phyloP scores from a whole-genome alignment of 108 stramenopile species.

The Nitzschia inconspicua region DNA sequence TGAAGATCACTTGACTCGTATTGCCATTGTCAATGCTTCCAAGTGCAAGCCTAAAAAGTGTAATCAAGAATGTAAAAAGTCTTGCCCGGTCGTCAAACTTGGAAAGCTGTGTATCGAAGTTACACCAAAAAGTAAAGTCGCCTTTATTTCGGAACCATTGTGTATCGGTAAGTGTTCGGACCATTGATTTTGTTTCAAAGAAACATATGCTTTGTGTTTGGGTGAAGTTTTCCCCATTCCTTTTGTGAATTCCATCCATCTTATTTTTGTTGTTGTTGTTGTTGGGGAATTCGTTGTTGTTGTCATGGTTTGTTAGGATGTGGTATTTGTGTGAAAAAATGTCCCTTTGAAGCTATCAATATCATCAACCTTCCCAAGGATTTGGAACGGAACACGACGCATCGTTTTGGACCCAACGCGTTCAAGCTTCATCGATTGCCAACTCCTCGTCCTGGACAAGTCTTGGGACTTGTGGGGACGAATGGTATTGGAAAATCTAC shows the following conservation, averaged over 20 bases:
- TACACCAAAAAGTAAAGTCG: constrained; percentile 81
- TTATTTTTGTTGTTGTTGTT: not conserved
- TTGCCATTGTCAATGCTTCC: constrained; percentile 91
- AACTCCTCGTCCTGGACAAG: constrained; percentile 96
- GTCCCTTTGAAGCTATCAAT: constrained; percentile 96
- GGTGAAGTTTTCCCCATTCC: not conserved
- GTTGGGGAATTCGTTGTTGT: not conserved
- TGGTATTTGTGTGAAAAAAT: constrained; percentile 98
- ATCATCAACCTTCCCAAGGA: constrained; percentile 99
- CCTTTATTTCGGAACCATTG: constrained; percentile 89
- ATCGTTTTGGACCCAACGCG: constrained; percentile 98
- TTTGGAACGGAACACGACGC: constrained; percentile 92
- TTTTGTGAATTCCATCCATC: not conserved
- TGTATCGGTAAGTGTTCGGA: constrained; percentile 80
- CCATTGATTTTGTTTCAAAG: too few species aligned
- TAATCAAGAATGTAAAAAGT: constrained; percentile 94
- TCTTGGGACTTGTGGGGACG: constrained; percentile 96
- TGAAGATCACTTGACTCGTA: constrained; percentile 78
- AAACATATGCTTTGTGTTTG: too few species aligned
- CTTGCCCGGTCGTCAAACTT: constrained; percentile 93
- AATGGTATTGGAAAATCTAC: constrained; percentile 98
- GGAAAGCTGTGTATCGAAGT: constrained; percentile 98
- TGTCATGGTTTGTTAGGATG: constrained; percentile 59
- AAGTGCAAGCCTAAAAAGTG: constrained; percentile 98
- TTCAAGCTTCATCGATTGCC: constrained; percentile 99